A percentile compares a stretch with the other conserved stretches of the same genome.
Evolutionary conservation across 2,329 filamentous ascomycete genomes (phyloP).

Genomic region (Trichoderma breve): DNA sequence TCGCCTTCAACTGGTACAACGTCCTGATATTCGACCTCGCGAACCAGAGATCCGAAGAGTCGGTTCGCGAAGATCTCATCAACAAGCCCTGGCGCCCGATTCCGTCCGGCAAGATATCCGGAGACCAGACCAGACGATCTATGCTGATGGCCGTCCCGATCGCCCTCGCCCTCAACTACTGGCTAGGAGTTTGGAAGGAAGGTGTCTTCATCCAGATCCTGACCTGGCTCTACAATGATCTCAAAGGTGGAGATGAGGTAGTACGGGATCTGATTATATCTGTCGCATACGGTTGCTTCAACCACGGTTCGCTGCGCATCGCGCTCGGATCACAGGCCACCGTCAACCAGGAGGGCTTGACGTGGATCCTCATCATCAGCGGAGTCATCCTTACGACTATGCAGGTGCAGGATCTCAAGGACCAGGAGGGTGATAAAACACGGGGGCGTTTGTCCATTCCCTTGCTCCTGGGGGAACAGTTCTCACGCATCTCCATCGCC

Average conservation of each 20-base stretch:
- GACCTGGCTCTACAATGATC: constrained; percentile 42
- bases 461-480: constrained; percentile 14
- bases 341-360: constrained; percentile 1
- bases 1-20: constrained; percentile 17
- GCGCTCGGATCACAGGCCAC: constrained; percentile 11
- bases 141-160: constrained; percentile 24
- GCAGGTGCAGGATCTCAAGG: constrained; percentile 26
- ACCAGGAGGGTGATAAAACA: constrained; percentile 23
- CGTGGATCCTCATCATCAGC: constrained; percentile 21
- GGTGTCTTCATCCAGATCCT: constrained; percentile 29
- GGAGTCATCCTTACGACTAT: constrained; percentile 26
- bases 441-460: constrained; percentile 22
- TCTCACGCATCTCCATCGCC: constrained; percentile 17
- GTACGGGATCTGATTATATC: constrained; percentile 28
- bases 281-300: constrained; percentile 20
- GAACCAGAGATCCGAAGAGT: constrained; percentile 35
- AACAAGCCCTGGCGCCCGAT: constrained; percentile 41
- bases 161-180: constrained; percentile 25
- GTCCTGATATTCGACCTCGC: constrained; percentile 32
- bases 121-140: constrained; percentile 23
- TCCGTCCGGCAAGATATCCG: constrained; percentile 27
- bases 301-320: constrained; percentile 17
- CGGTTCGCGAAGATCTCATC: constrained; percentile 36
- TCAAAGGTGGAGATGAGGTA: constrained; percentile 24
- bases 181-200: constrained; percentile 29